A percentile compares a stretch with the other conserved stretches of the same genome.
phyloP scores from a whole-genome alignment of 352 stramenopile species.

The Phytophthora podocarpi region DNA sequence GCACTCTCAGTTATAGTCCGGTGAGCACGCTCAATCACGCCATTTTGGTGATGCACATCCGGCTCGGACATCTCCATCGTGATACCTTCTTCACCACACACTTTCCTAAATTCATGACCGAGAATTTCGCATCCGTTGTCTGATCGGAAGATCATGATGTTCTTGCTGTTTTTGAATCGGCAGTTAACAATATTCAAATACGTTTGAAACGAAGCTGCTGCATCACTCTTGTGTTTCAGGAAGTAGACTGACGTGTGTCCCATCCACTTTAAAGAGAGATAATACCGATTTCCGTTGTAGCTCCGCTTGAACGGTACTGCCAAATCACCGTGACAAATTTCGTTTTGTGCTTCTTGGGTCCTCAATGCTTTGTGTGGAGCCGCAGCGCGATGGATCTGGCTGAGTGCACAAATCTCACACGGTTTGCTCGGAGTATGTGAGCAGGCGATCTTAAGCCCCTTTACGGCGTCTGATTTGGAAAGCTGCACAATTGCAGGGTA shows the following conservation, averaged over 20 bases:
- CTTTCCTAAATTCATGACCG: background rate
- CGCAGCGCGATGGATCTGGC: too few species aligned
- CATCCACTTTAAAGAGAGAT: conserved; percentile 4
- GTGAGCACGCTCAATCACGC: conserved; percentile 1
- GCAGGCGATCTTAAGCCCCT: too few species aligned
- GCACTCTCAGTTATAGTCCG: background rate
- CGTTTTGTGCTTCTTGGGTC: too few species aligned
- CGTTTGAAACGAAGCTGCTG: background rate
- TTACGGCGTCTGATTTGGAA: too few species aligned
- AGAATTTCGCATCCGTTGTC: conserved; percentile 16
- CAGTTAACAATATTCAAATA: conserved; percentile 15
- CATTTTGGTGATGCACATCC: conserved; percentile 8
- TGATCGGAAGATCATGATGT: conserved; percentile 1
- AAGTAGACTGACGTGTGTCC: conserved; percentile 10
- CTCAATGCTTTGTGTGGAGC: too few species aligned
- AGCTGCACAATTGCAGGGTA: too few species aligned
- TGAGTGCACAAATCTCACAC: too few species aligned
- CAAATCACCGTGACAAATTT: conserved; percentile 9
- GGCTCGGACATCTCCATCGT: conserved; percentile 2
- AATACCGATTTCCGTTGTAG: conserved; percentile 13
- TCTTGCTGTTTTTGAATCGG: background rate
- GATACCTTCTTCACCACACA: conserved; percentile 2
- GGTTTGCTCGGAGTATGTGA: too few species aligned
- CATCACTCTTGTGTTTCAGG: conserved; percentile 10
- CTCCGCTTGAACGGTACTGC: background rate